A percentile compares a stretch with the other conserved stretches of the same genome.
phyloP scores from a whole-genome alignment of 768 basidiomycete genomes.

The Boletus reticulatus region DNA sequence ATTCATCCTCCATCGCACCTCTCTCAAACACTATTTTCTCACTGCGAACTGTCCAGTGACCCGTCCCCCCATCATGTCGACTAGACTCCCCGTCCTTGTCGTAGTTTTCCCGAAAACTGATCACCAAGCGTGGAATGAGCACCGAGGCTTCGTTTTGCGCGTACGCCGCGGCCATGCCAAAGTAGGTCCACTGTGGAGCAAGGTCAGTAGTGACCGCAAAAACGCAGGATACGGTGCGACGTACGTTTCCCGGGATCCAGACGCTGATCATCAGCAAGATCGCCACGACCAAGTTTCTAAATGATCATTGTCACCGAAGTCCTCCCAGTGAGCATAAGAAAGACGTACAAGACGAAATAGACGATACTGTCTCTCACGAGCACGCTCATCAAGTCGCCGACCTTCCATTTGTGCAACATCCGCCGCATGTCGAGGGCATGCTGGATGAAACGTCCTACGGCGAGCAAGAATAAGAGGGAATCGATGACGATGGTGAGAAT shows the following conservation, averaged over 20 bases:
- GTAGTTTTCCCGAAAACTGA: slow-evolving; percentile 21
- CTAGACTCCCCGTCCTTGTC: not conserved
- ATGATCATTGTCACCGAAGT: not conserved
- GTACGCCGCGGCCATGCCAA: slow-evolving; percentile 15
- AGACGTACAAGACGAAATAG: slow-evolving; percentile 19
- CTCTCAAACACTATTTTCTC: slow-evolving; percentile 8
- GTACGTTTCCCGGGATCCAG: slow-evolving; percentile 14
- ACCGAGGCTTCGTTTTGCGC: slow-evolving; percentile 16
- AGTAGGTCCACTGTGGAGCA: slow-evolving; percentile 1
- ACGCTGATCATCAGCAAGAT: slow-evolving; percentile 15
- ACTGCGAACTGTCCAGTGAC: not conserved
- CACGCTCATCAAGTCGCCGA: slow-evolving; percentile 13
- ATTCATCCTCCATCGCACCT: slow-evolving; percentile 1
- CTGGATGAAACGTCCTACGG: slow-evolving; percentile 11
- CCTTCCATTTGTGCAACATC: slow-evolving; percentile 7
- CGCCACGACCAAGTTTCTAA: slow-evolving; percentile 16
- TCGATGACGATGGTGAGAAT: slow-evolving; percentile 8
- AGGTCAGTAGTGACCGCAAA: not conserved
- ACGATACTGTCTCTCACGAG: slow-evolving; percentile 18
- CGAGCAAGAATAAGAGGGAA: slow-evolving; percentile 15
- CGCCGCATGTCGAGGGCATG: slow-evolving; percentile 6
- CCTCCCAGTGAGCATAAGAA: not conserved
- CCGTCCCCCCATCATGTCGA: not conserved
- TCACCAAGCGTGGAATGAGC: slow-evolving; percentile 17
- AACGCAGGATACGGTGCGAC: not conserved